A percentile compares a stretch with the other conserved stretches of the same genome.
Evolutionary conservation across 768 basidiomycete genomes (phyloP).

Genomic region (Lactarius akahatsu): DNA sequence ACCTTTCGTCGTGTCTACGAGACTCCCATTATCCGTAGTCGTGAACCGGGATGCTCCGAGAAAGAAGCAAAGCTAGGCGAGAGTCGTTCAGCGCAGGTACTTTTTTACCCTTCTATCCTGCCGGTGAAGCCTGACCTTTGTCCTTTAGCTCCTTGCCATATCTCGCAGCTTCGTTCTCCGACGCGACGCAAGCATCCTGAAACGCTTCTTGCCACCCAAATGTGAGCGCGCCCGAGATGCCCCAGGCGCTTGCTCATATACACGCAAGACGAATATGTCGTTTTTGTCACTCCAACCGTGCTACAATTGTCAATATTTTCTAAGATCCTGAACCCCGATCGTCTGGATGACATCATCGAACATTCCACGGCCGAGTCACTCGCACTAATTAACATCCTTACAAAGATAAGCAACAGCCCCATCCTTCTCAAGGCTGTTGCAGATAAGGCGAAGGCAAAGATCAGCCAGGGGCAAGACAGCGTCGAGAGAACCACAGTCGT

Average conservation of each 20-base stretch:
- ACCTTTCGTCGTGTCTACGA: conserved; percentile 84
- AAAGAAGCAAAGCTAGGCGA: conserved; percentile 79
- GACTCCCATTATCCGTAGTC: conserved; percentile 79
- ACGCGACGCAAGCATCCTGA: conserved; percentile 78
- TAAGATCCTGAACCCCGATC: conserved; percentile 69
- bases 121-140: not conserved
- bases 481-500: conserved; percentile 50
- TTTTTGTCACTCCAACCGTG: conserved; percentile 88
- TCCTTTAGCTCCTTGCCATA: conserved; percentile 60
- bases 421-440: conserved; percentile 79
- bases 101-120: conserved; percentile 2
- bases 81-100: conserved; percentile 73
- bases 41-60: conserved; percentile 68
- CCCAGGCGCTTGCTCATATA: not conserved
- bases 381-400: conserved; percentile 74
- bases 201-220: conserved; percentile 88
- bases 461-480: conserved; percentile 36
- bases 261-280: conserved; percentile 87
- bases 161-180: conserved; percentile 88
- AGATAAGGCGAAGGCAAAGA: conserved; percentile 54
- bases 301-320: conserved; percentile 80
- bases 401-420: conserved; percentile 93
- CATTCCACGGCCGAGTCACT: conserved; percentile 75
- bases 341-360: conserved; percentile 65
- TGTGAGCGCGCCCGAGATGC: conserved; percentile 46